phyloP scores from a whole-genome alignment of 257 asterid genomes.

The Rubia yunnanensis region DNA sequence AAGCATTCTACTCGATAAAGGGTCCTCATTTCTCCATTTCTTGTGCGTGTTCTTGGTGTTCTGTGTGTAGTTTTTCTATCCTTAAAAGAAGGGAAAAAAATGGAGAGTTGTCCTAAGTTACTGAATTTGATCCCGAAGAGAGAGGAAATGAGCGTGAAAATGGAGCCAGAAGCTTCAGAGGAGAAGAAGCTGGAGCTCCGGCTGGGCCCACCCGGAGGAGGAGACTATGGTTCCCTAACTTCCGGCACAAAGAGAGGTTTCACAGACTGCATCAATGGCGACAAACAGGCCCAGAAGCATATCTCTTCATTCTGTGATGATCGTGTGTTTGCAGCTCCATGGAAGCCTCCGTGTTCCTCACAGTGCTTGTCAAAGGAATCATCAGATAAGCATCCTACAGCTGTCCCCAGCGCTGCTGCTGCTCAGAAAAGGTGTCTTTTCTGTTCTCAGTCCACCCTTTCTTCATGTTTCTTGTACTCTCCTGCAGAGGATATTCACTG shows the following conservation, averaged over 20 bases:
- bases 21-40: not conserved
- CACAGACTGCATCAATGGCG: slow-evolving; percentile 11
- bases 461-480: slow-evolving; percentile 1
- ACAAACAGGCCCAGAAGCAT: slow-evolving; percentile 9
- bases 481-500: slow-evolving; percentile 55
- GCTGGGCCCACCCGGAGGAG: slow-evolving; percentile 73
- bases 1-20: not conserved
- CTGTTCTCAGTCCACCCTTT: slow-evolving; percentile 9
- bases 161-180: slow-evolving; percentile 33
- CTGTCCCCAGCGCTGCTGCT: slow-evolving; percentile 52
- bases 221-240: slow-evolving; percentile 12
- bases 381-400: slow-evolving; percentile 65
- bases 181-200: slow-evolving; percentile 73
- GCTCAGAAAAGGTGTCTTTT: slow-evolving; percentile 76
- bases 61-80: not conserved
- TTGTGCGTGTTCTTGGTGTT: not conserved
- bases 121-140: slow-evolving; percentile 59
- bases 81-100: slow-evolving; percentile 6
- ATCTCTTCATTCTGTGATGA: slow-evolving; percentile 5
- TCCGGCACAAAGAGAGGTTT: slow-evolving; percentile 22
- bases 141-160: slow-evolving; percentile 26
- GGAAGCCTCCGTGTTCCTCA: slow-evolving; percentile 28
- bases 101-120: slow-evolving; percentile 60
- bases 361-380: slow-evolving; percentile 46
- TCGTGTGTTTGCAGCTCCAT: slow-evolving; percentile 17